These are phyloP conservation scores for Steccherinum ochraceum DNA, from an alignment of 768 basidiomycete species.

Conservation along the genomic window DNA sequence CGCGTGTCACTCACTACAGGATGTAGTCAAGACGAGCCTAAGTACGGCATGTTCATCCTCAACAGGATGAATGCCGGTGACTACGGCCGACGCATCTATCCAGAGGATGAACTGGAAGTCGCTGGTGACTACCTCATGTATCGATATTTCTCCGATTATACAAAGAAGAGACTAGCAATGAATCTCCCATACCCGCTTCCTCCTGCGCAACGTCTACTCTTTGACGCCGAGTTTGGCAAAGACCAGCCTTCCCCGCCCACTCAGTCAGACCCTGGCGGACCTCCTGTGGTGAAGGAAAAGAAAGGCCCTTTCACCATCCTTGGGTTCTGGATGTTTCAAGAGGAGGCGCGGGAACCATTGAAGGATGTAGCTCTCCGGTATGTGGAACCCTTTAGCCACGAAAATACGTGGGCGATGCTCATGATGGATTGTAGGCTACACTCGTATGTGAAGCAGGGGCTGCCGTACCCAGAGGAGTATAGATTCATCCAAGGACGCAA, in stretches of 20 bases:
- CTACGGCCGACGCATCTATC: conserved; percentile 66
- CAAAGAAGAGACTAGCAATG: conserved; percentile 30
- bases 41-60: conserved; percentile 80
- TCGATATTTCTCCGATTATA: conserved; percentile 67
- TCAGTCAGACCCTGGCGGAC: conserved; percentile 33
- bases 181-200: conserved; percentile 20
- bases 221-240: conserved; percentile 16
- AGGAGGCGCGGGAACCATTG: conserved; percentile 65
- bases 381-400: conserved; percentile 14
- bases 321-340: conserved; percentile 72
- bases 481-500: conserved; percentile 62
- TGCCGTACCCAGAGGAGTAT: conserved; percentile 67
- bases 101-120: conserved; percentile 67
- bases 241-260: conserved; percentile 35
- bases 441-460: conserved; percentile 56
- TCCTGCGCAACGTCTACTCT: conserved; percentile 8
- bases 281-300: conserved; percentile 35
- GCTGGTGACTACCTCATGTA: conserved; percentile 67
- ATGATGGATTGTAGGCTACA: conserved; percentile 41
- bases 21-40: conserved; percentile 65
- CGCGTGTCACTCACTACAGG: conserved; percentile 11
- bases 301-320: conserved; percentile 56
- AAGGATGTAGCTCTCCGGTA: conserved; percentile 66
- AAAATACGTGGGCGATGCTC: not conserved
- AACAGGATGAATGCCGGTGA: conserved; percentile 79